Evolutionary conservation across 495 filamentous ascomycete genomes (phyloP).

Genomic region (Penicillium alfredii): DNA sequence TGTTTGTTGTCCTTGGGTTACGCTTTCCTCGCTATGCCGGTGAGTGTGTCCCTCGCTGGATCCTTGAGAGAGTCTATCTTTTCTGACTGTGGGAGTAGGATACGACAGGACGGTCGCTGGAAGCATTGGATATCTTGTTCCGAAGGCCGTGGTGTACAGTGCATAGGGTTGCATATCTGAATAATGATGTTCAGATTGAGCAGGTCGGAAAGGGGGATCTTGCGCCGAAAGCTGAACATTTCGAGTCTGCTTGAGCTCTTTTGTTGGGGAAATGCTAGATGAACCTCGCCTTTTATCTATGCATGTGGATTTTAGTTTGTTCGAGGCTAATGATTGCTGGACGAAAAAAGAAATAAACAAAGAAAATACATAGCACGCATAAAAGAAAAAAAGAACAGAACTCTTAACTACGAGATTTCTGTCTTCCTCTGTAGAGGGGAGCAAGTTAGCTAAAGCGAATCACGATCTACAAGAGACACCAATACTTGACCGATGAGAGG

Average conservation of each 20-base stretch:
- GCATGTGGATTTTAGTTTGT: too few species aligned
- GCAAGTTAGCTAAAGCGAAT: too few species aligned
- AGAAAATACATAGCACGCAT: too few species aligned
- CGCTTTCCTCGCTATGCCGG: constrained; percentile 25
- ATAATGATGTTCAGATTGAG: constrained; percentile 10
- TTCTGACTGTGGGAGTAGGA: constrained; percentile 7
- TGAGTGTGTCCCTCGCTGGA: neutral
- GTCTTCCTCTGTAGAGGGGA: too few species aligned
- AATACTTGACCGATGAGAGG: too few species aligned
- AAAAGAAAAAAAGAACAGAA: too few species aligned
- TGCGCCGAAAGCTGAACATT: constrained; percentile 1
- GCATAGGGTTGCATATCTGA: constrained; percentile 14
- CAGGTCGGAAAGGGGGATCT: constrained; percentile 4
- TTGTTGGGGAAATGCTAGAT: too few species aligned
- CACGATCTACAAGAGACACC: too few species aligned
- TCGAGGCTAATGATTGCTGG: too few species aligned
- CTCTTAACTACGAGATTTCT: too few species aligned
- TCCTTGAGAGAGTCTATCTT: neutral
- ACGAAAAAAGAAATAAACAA: too few species aligned
- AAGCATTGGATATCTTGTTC: constrained; percentile 15
- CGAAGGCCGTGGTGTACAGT: constrained; percentile 21
- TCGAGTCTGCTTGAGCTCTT: constrained; percentile 5
- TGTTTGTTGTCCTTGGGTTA: constrained; percentile 16
- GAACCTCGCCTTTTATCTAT: too few species aligned
- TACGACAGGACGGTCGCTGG: constrained; percentile 20